Evolutionary conservation across 1,284 basidiomycete species (phyloP).

Genomic region (Irpex rosettiformis): DNA sequence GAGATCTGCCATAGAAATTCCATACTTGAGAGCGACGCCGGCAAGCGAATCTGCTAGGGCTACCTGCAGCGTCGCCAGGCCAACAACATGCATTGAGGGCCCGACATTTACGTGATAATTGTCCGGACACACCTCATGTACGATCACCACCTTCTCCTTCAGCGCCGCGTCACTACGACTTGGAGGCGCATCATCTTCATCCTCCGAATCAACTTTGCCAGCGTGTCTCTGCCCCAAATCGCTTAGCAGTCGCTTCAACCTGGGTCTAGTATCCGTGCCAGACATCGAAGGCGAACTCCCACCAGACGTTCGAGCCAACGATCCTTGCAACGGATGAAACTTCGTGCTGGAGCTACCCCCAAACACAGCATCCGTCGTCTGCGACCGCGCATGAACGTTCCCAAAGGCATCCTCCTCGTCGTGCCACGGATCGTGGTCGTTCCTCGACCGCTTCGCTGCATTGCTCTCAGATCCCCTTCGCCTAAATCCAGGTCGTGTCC

Average conservation of each 20-base stretch:
- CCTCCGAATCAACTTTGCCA: not conserved
- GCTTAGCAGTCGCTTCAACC: constrained; percentile 27
- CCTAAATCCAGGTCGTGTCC: constrained; percentile 21
- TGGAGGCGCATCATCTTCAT: constrained; percentile 1
- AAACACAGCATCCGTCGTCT: constrained; percentile 21
- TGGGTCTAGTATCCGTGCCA: constrained; percentile 28
- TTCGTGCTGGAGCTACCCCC: constrained; percentile 12
- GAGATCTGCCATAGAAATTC: constrained; percentile 78
- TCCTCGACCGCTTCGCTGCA: constrained; percentile 18
- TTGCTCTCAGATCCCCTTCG: constrained; percentile 26
- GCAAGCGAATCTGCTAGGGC: constrained; percentile 73
- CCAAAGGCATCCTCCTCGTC: not conserved
- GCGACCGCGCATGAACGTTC: constrained; percentile 22
- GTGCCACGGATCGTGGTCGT: constrained; percentile 24
- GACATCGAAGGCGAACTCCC: constrained; percentile 17
- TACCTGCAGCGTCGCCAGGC: constrained; percentile 42
- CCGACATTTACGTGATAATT: not conserved
- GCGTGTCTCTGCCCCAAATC: constrained; percentile 11
- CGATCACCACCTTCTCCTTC: constrained; percentile 43
- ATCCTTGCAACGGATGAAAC: constrained; percentile 16
- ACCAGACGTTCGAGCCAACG: constrained; percentile 8
- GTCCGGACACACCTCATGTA: constrained; percentile 45
- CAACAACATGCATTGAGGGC: not conserved
- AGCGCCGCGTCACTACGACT: constrained; percentile 6
- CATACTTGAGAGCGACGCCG: constrained; percentile 84